phyloP scores from a whole-genome alignment of 352 stramenopile genomes.

The Phytopythium chamaehyphon region DNA sequence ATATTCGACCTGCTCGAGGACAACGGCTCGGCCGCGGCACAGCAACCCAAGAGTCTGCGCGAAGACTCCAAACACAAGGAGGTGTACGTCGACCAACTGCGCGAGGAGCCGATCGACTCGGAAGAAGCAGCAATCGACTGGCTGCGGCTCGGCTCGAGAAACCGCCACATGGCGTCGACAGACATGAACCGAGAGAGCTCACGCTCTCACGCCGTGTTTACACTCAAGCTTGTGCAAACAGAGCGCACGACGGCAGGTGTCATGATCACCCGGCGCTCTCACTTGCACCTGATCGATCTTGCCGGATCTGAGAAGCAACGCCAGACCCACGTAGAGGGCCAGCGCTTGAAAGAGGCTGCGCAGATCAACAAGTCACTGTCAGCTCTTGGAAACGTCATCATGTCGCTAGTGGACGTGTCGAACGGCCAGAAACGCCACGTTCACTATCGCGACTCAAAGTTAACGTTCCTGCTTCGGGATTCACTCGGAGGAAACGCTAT shows the following conservation, averaged over 20 bases:
- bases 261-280: constrained; percentile 63
- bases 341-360: constrained; percentile 83
- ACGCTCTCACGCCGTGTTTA: constrained; percentile 97
- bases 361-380: constrained; percentile 91
- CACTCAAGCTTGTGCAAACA: constrained; percentile 89
- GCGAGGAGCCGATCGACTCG: constrained; percentile 56
- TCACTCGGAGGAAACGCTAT: constrained; percentile 84
- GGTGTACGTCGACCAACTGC: constrained; percentile 80
- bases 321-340: constrained; percentile 71
- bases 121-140: constrained; percentile 68
- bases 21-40: constrained; percentile 26
- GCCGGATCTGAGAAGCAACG: constrained; percentile 86
- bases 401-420: constrained; percentile 81
- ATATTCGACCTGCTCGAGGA: constrained; percentile 84
- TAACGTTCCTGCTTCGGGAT: constrained; percentile 80
- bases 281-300: constrained; percentile 84
- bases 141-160: constrained; percentile 75
- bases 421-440: constrained; percentile 79
- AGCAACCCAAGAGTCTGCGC: constrained; percentile 63
- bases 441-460: constrained; percentile 84
- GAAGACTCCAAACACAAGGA: constrained; percentile 68
- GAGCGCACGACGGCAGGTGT: constrained; percentile 55
- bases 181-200: constrained; percentile 98
- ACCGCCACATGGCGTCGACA: constrained; percentile 92
- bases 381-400: constrained; percentile 87